Evolutionary conservation across 1,284 basidiomycete species (phyloP), one percentile per base, ranked within the genome.

Genomic region (Coniferiporia sulphurascens): DNA sequence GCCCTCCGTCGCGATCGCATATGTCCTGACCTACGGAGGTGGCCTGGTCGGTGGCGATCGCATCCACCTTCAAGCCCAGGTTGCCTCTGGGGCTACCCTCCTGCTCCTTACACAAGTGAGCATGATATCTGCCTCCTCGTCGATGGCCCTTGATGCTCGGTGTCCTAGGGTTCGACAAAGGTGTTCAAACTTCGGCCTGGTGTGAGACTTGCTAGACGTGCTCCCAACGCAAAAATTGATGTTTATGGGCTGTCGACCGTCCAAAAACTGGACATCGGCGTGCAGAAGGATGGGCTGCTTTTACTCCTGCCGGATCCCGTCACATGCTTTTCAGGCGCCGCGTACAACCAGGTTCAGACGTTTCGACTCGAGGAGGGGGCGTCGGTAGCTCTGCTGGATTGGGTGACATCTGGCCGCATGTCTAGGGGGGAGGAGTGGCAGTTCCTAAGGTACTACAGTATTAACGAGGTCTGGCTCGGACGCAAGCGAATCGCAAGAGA

Each of bases 31-130:
- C 21, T 98, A 98, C 66, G 96, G 96, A 1, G 96, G 96, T 12
- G 96, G 96, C 0, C 81, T 98, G 4, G 92, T 99, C 32, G 85
- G 88, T 4, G 95, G 95, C 0, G 96, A 99, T 74, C 73, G 76
- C 43, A 78, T 97, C 43, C 73, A 80, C 50, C 72, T 98, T 2
- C 71, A 76, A 17, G 81, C 90, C 15, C 74, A 85, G 48, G 81
- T 97, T 0, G 83, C 83, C 19, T 68, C 73, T 55, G 71, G 72
- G 22, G 80, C 82, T 32, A 77, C 72, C 2, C 78, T 95, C 1
- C 75, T 93, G 9, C 67, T 95, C 36, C 74, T 95, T 34, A 91
- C 93, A 4, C 93, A 96, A 78, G 94, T 90, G 65, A 68, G 80
- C 69, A 66, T 50, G 45, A 12, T 38, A n/a, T 22, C 13, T 72